phyloP scores from a whole-genome alignment of 2,329 filamentous ascomycete genomes.

The Pseudofabraea citricarpa region DNA sequence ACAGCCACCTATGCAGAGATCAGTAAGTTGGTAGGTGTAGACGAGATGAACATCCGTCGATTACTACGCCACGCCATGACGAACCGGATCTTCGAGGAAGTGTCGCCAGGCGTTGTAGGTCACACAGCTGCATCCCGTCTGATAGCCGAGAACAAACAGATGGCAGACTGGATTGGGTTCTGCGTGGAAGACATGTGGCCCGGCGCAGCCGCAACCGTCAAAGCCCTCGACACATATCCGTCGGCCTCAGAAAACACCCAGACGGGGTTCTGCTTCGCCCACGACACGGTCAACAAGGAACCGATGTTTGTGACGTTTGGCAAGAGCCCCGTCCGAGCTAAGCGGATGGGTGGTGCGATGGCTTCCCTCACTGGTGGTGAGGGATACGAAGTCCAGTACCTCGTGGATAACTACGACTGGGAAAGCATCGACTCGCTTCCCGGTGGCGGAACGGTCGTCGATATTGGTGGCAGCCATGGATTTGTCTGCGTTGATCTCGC shows the following conservation, averaged over 20 bases:
- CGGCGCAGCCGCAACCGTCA: constrained; percentile 39
- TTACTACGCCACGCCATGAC: constrained; percentile 54
- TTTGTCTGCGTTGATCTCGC: constrained; percentile 53
- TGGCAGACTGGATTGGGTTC: constrained; percentile 51
- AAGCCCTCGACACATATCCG: constrained; percentile 39
- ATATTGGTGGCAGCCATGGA: constrained; percentile 54
- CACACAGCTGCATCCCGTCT: constrained; percentile 51
- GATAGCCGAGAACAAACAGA: constrained; percentile 41
- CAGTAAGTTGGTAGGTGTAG: constrained; percentile 38
- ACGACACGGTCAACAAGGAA: constrained; percentile 43
- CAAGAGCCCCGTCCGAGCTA: constrained; percentile 41
- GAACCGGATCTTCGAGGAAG: constrained; percentile 49
- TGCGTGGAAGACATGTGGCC: constrained; percentile 46
- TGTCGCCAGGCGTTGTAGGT: constrained; percentile 42
- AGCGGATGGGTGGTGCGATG: constrained; percentile 52
- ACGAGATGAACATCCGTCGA: constrained; percentile 45
- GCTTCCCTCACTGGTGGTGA: constrained; percentile 47
- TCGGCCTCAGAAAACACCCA: constrained; percentile 42
- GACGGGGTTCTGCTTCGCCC: constrained; percentile 47
- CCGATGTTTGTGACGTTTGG: constrained; percentile 50
- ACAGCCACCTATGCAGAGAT: constrained; percentile 43
- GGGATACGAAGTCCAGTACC: constrained; percentile 48
- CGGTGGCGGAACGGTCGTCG: constrained; percentile 45
- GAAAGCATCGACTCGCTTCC: constrained; percentile 34
- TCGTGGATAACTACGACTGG: constrained; percentile 52